These are phyloP conservation scores for Kwoniella sp. DNA, from an alignment of 768 basidiomycete genomes.

Conservation along the genomic window DNA sequence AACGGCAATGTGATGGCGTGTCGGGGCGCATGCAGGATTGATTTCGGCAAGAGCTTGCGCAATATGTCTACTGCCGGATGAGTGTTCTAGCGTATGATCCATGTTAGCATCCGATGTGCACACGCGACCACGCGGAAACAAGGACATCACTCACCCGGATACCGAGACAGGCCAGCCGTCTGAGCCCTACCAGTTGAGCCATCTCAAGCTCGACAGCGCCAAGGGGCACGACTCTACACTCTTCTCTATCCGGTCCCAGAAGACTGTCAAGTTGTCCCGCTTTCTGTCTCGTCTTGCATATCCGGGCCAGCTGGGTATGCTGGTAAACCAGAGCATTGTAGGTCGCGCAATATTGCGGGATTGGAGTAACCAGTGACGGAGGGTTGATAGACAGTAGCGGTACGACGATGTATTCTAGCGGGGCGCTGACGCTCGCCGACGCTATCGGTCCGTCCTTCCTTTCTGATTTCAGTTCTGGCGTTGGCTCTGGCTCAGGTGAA, in stretches of 20 bases:
- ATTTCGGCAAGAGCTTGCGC: conserved; percentile 32
- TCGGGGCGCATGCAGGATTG: conserved; percentile 36
- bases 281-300: conserved; percentile 14
- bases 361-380: conserved; percentile 34
- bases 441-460: not conserved
- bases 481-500: conserved; percentile 6
- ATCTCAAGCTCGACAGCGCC: conserved; percentile 40
- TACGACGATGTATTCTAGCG: conserved; percentile 36
- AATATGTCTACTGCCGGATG: conserved; percentile 27
- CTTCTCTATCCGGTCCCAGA: conserved; percentile 23
- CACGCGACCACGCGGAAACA: not conserved
- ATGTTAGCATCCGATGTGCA: not conserved
- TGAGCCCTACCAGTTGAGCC: conserved; percentile 37
- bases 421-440: not conserved
- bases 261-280: conserved; percentile 9
- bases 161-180: conserved; percentile 42
- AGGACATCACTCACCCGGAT: conserved; percentile 35
- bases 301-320: conserved; percentile 25
- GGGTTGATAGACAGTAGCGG: conserved; percentile 44
- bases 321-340: conserved; percentile 47
- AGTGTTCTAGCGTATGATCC: conserved; percentile 10
- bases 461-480: not conserved
- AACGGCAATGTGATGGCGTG: conserved; percentile 34
- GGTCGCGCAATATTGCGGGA: conserved; percentile 45
- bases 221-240: conserved; percentile 42